These are phyloP conservation scores for Lichtheimia hyalospora DNA, from an alignment of 371 early-diverging fungal genomes.

Conservation along the genomic window DNA sequence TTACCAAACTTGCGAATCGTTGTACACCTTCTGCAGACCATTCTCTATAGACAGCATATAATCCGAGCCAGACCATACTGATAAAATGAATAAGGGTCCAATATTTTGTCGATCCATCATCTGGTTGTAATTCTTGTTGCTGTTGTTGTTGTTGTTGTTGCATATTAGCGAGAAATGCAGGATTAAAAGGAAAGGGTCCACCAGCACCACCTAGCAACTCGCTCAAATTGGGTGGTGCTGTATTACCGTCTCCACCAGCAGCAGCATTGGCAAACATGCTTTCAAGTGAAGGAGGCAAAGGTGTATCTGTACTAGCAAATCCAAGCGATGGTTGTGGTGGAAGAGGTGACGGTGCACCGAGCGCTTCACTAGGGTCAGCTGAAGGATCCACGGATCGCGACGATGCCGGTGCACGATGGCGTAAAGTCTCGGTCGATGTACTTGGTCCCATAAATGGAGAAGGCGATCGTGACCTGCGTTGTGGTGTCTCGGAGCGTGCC, in stretches of 20 bases:
- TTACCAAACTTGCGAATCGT: conserved; percentile 37
- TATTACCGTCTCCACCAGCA: conserved; percentile 3
- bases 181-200: conserved; percentile 25
- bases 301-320: conserved; percentile 5
- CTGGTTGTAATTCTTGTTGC: conserved; percentile 5
- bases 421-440: conserved; percentile 14
- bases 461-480: conserved; percentile 18
- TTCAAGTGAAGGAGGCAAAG: conserved; percentile 6
- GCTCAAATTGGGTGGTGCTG: conserved; percentile 15
- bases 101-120: conserved; percentile 39
- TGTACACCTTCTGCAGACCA: conserved; percentile 36
- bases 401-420: conserved; percentile 6
- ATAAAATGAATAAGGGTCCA: conserved; percentile 58
- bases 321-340: background rate
- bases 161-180: conserved; percentile 27
- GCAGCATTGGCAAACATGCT: conserved; percentile 14
- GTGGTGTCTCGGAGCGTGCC: conserved; percentile 12
- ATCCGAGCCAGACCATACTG: conserved; percentile 43
- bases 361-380: conserved; percentile 41
- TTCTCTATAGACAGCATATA: conserved; percentile 51
- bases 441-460: conserved; percentile 12
- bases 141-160: conserved; percentile 29
- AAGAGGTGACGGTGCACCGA: conserved; percentile 40
- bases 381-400: background rate
- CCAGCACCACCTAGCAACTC: conserved; percentile 13